These are phyloP conservation scores for Magnusiomyces paraingens DNA, from an alignment of 1,139 yeast species.

Conservation along the genomic window DNA sequence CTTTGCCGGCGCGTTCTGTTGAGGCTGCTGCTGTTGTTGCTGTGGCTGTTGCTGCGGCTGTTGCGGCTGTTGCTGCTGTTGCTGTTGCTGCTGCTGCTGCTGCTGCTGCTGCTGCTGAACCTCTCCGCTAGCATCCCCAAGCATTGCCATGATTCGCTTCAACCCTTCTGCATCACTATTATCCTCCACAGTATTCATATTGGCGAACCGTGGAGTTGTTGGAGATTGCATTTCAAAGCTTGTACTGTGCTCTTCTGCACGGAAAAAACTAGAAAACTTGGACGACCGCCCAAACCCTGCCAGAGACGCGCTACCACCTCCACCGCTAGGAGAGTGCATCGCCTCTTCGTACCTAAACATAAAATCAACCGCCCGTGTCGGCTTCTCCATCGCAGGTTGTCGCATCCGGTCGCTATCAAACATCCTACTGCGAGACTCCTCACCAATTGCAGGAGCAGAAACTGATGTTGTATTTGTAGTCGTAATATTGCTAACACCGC, in stretches of 20 bases:
- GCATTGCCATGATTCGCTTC: constrained; percentile 32
- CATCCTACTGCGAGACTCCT: background rate
- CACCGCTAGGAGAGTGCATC: constrained; percentile 8
- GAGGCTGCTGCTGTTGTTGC: too few relatives aligned
- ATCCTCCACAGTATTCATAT: background rate
- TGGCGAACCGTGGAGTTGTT: background rate
- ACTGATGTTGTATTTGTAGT: constrained; percentile 8
- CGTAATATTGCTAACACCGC: background rate
- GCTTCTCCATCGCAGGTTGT: background rate
- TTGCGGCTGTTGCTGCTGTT: too few relatives aligned
- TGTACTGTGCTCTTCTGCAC: constrained; percentile 11
- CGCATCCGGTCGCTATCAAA: constrained; percentile 11
- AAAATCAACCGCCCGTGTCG: constrained; percentile 22
- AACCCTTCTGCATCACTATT: constrained; percentile 31
- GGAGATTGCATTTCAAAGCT: background rate
- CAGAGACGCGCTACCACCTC: constrained; percentile 4
- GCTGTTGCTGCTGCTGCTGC: too few relatives aligned
- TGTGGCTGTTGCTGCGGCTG: background rate
- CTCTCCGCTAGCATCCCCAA: constrained; percentile 21
- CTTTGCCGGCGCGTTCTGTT: too few relatives aligned
- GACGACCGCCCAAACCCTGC: constrained; percentile 16
- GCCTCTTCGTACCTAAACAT: constrained; percentile 27
- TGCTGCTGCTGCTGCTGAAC: background rate
- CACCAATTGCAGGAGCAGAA: constrained; percentile 1
- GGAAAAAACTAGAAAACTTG: constrained; percentile 26